Conservation (phyloP, 208 protist species). For the Tritrichomonas musculus region DNA sequence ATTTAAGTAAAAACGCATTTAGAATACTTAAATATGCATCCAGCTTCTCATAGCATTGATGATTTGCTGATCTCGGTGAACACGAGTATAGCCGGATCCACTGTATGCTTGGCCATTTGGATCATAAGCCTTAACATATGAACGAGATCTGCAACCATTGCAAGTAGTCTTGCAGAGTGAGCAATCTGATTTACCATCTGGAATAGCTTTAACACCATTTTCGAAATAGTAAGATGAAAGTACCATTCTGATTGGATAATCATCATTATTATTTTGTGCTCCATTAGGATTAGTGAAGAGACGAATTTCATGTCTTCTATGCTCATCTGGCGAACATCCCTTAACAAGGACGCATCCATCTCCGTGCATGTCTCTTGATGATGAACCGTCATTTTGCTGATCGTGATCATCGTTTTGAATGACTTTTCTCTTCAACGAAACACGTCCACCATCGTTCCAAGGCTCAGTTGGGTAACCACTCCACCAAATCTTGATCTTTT, state of each 20-base stretch:
- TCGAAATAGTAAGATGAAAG: too few species aligned
- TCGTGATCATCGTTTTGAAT: conserved; percentile 64
- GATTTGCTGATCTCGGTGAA: conserved; percentile 55
- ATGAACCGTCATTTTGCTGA: conserved; percentile 53
- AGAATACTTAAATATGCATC: conserved; percentile 56
- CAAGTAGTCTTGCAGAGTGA: conserved; percentile 37
- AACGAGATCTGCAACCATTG: conserved; percentile 34
- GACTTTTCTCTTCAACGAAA: conserved; percentile 37
- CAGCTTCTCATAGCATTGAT: conserved; percentile 56
- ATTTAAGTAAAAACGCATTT: too few species aligned
- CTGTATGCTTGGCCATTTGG: conserved; percentile 45
- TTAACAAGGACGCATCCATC: conserved; percentile 55
- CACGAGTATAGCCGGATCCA: conserved; percentile 50
- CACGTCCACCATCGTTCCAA: not conserved
- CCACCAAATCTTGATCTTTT: too few species aligned
- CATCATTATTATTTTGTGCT: conserved; percentile 57
- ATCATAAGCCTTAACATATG: conserved; percentile 47
- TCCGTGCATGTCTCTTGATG: conserved; percentile 58
- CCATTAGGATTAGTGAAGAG: conserved; percentile 55
- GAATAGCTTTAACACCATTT: too few species aligned
- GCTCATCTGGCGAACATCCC: conserved; percentile 36
- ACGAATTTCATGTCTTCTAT: conserved; percentile 54
- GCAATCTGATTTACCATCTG: conserved; percentile 56
- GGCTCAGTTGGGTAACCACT: conserved; percentile 54
- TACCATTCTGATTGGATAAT: too few species aligned